These are phyloP conservation scores for Stagonosporopsis tanaceti DNA, from an alignment of 2,329 filamentous ascomycete genomes.

Conservation along the genomic window DNA sequence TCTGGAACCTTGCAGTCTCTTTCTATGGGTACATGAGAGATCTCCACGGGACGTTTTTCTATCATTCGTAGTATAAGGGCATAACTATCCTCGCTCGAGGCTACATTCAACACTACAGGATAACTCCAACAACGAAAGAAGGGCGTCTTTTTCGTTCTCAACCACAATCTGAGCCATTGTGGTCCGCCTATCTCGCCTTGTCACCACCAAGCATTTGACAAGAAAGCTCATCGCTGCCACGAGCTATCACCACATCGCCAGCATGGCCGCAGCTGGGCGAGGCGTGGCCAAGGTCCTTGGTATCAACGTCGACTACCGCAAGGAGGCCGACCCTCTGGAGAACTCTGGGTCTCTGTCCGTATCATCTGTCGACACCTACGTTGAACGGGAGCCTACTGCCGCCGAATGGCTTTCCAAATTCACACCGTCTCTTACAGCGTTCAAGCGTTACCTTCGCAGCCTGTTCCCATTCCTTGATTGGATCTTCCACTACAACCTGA, in stretches of 20 bases:
- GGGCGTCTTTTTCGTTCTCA: background rate
- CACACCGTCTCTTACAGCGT: slow-evolving; percentile 64
- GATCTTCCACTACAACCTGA: slow-evolving; percentile 86
- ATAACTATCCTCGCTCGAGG: slow-evolving; percentile 6
- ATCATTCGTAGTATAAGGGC: slow-evolving; percentile 13
- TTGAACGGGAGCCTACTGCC: slow-evolving; percentile 81
- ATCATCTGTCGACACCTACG: slow-evolving; percentile 69
- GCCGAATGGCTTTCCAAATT: slow-evolving; percentile 74
- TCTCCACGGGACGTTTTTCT: slow-evolving; percentile 16
- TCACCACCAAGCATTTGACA: slow-evolving; percentile 21
- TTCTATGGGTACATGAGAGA: slow-evolving; percentile 15
- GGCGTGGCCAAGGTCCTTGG: slow-evolving; percentile 79
- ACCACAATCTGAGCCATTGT: background rate
- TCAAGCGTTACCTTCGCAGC: slow-evolving; percentile 69
- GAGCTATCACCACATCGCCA: slow-evolving; percentile 11
- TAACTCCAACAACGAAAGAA: background rate
- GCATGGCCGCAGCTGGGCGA: slow-evolving; percentile 68
- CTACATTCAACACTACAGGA: background rate
- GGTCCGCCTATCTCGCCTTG: background rate
- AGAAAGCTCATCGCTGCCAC: slow-evolving; percentile 48
- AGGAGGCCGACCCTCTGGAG: slow-evolving; percentile 65
- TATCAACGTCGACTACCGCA: slow-evolving; percentile 78
- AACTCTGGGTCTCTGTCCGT: slow-evolving; percentile 78
- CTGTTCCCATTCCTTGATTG: slow-evolving; percentile 91
- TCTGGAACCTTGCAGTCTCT: slow-evolving; percentile 30